A percentile compares a stretch with the other conserved stretches of the same genome.
phyloP scores from a whole-genome alignment of 345 rosid genomes.

The Lepidium africanum region DNA sequence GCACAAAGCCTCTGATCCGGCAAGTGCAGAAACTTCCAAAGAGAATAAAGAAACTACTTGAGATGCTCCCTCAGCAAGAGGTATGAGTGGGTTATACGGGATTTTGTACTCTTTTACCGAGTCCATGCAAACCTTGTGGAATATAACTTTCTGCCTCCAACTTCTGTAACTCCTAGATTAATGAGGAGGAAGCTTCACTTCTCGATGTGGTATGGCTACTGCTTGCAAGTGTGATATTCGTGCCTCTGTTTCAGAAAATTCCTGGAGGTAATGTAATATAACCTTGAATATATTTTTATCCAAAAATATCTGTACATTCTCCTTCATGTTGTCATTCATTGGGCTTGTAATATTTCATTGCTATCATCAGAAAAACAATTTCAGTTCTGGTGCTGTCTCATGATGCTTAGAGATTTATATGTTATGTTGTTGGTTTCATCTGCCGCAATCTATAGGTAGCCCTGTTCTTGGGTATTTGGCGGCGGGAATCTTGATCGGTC shows the following conservation, averaged over 20 bases:
- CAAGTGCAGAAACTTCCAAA: constrained; percentile 61
- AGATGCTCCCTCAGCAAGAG: constrained; percentile 87
- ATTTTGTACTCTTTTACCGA: not conserved
- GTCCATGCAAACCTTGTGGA: not conserved
- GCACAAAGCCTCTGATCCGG: constrained; percentile 57
- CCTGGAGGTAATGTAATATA: constrained; percentile 71
- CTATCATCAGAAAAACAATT: constrained; percentile 4
- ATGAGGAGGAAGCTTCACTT: constrained; percentile 97
- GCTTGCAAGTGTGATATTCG: constrained; percentile 96
- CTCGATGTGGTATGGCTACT: constrained; percentile 81
- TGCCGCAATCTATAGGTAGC: constrained; percentile 68
- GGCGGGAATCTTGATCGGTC: constrained; percentile 98
- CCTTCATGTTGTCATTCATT: not conserved
- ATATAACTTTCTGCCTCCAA: not conserved
- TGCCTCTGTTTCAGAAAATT: constrained; percentile 93
- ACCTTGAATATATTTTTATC: not conserved
- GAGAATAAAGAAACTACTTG: constrained; percentile 61
- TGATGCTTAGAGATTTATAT: constrained; percentile 6
- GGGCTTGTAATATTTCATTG: not conserved
- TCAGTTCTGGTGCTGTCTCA: constrained; percentile 4
- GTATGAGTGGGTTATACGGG: constrained; percentile 25
- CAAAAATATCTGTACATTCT: not conserved
- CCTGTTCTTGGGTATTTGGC: constrained; percentile 99
- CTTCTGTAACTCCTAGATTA: constrained; percentile 41
- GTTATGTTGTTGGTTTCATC: constrained; percentile 21